Percentiles rank a stretch among this genome's conserved stretches.
These are phyloP conservation scores for Saturnispora diversa DNA, from an alignment of 805 yeast species.

Conservation along the genomic window DNA sequence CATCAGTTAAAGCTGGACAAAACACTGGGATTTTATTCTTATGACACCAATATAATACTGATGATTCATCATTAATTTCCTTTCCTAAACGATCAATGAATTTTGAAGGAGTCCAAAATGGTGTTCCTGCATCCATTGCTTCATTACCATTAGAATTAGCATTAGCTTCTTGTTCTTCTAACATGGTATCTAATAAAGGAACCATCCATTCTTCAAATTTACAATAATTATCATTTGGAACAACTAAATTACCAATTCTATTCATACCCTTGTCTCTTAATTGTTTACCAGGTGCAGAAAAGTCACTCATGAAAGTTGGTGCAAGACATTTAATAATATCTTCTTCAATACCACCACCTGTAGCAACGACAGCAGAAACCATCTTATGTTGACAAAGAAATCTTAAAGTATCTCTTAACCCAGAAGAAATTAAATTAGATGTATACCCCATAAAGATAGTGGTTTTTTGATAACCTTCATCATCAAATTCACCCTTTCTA, in stretches of 20 bases:
- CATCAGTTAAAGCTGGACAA: conserved; percentile 97
- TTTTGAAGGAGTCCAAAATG: conserved; percentile 92
- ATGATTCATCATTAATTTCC: conserved; percentile 88
- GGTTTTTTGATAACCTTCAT: conserved; percentile 67
- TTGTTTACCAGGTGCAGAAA: conserved; percentile 66
- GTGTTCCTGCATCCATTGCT: conserved; percentile 55
- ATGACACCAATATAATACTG: conserved; percentile 97
- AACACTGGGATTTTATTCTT: conserved; percentile 93
- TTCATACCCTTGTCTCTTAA: conserved; percentile 94
- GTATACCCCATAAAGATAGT: conserved; percentile 96
- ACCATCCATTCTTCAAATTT: conserved; percentile 98
- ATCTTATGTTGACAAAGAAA: conserved; percentile 87
- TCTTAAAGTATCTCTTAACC: conserved; percentile 83
- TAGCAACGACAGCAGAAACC: conserved; percentile 92
- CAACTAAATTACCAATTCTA: conserved; percentile 93
- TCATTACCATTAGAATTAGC: conserved; percentile 46
- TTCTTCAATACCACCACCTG: conserved; percentile 98
- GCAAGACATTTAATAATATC: conserved; percentile 94
- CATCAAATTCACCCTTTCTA: conserved; percentile 70
- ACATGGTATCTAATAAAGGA: conserved; percentile 79
- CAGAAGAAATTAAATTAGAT: conserved; percentile 90
- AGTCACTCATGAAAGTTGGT: conserved; percentile 93
- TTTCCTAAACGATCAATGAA: conserved; percentile 90
- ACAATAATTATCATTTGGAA: conserved; percentile 97
- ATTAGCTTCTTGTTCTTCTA: conserved; percentile 78